Percentiles rank a stretch among this genome's conserved stretches.
These are phyloP conservation scores for Avena sativa DNA, from an alignment of 176 grass and related monocot species.

Conservation along the genomic window DNA sequence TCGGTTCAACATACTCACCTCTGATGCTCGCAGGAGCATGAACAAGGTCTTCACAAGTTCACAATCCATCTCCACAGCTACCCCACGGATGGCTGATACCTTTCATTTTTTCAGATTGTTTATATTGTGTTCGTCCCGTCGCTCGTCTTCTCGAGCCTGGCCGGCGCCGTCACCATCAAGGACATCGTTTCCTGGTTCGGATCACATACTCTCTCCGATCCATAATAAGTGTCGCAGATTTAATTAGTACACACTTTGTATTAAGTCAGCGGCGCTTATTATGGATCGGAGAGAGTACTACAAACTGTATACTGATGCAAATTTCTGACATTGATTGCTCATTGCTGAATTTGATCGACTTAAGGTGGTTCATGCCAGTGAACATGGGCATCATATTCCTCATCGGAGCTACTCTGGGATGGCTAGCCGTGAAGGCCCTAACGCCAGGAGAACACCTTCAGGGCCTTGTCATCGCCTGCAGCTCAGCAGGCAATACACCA, in stretches of 20 bases:
- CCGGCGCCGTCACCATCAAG: slow-evolving; percentile 60
- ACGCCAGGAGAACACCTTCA: slow-evolving; percentile 10
- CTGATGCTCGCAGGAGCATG: slow-evolving; percentile 45
- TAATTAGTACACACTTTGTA: no score
- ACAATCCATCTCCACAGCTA: neutral
- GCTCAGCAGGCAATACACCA: slow-evolving; percentile 53
- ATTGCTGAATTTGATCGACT: neutral
- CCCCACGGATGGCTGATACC: no score
- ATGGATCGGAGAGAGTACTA: no score
- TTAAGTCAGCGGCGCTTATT: no score
- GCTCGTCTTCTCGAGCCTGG: slow-evolving; percentile 61
- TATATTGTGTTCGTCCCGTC: slow-evolving; percentile 59
- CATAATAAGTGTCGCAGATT: no score
- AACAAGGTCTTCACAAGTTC: slow-evolving; percentile 50
- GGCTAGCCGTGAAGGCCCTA: slow-evolving; percentile 15
- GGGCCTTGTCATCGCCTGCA: slow-evolving; percentile 53
- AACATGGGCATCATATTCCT: slow-evolving; percentile 53
- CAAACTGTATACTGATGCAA: neutral
- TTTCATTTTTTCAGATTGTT: slow-evolving; percentile 28
- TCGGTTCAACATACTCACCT: slow-evolving; percentile 44
- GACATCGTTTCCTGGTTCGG: slow-evolving; percentile 72
- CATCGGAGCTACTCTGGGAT: slow-evolving; percentile 57
- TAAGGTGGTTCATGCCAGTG: slow-evolving; percentile 80
- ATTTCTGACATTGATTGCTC: neutral
- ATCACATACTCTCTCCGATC: neutral